Evolutionary conservation across 345 rosid species (phyloP), one percentile per base, ranked within the genome.

Genomic region (Durio zibethinus): DNA sequence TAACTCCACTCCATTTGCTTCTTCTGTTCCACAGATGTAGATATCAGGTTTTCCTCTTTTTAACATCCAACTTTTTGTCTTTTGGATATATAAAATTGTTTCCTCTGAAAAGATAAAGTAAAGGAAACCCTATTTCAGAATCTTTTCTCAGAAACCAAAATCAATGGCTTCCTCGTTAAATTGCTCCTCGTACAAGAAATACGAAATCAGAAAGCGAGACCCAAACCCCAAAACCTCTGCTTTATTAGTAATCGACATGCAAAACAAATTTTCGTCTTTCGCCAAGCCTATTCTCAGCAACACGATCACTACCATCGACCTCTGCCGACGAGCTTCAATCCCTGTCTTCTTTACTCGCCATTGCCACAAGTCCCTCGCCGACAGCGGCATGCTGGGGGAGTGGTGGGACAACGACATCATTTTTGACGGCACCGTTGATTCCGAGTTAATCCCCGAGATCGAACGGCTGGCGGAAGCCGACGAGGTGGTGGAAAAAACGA

Each of bases 291-390:
- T 93, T 74, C 87, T 91, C 80, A 77, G 74, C 65, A 82, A 83
- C 73, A 80, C 75, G 61, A 80, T 87, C 74, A 71, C 92, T 73
- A 88, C 92, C 78, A 82, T 89, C 81, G 80, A 81, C 71, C 81
- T 87, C 81, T 93, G 92, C 76, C 83, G 97, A n/a, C 88, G 84
- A 33, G 83, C 86, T 70, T 86, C 88, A 27, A 80, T 93, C 83
- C 96, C 97, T 35, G 82, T 93, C 14, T 61, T 93, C 88, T 93
- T 90, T 93, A 93, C 93, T 31, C 96, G 97, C 80, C 96, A 93
- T 86, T 20, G 60, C 81, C 91, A 93, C 66, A 86, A 85, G 77
- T 87, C 87, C 60, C 85, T 87, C 16, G 57, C 78, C 56, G 94
- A 91, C 65, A 38, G 42, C 78, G 85, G 86, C 82, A 89, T 90